phyloP scores from a whole-genome alignment of 345 rosid genomes.

The Hibiscus mutabilis region DNA sequence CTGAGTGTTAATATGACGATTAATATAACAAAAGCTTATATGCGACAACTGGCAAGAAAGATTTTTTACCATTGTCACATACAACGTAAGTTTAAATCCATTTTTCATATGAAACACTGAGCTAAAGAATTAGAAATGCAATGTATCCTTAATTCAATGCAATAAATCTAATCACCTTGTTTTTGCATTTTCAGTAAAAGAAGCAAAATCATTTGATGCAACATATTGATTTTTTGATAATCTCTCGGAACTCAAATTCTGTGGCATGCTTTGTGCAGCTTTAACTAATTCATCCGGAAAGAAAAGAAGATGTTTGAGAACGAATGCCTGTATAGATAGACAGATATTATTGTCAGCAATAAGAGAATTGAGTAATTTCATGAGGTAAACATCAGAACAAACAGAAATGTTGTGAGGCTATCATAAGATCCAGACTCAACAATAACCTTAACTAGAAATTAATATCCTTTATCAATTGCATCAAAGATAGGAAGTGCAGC shows the following conservation, averaged over 20 bases:
- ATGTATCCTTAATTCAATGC: slow-evolving; percentile 7
- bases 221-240: slow-evolving; percentile 30
- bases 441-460: neutral
- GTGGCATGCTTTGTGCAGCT: slow-evolving; percentile 25
- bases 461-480: neutral
- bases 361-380: neutral
- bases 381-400: neutral
- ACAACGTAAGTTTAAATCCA: neutral
- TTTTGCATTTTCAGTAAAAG: slow-evolving; percentile 59
- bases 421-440: neutral
- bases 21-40: neutral
- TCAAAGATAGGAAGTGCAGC: neutral
- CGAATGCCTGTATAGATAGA: slow-evolving; percentile 71
- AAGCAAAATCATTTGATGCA: slow-evolving; percentile 48
- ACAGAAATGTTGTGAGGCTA: neutral
- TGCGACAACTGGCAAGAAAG: neutral
- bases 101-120: neutral
- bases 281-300: slow-evolving; percentile 53
- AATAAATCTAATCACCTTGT: slow-evolving; percentile 48
- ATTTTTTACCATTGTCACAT: neutral
- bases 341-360: slow-evolving; percentile 19
- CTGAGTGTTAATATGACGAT: neutral
- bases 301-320: slow-evolving; percentile 88
- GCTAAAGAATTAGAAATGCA: neutral
- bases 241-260: slow-evolving; percentile 39